A percentile compares a stretch with the other conserved stretches of the same genome.
These are phyloP conservation scores for Pistacia vera DNA, from an alignment of 345 rosid genomes.

Conservation along the genomic window DNA sequence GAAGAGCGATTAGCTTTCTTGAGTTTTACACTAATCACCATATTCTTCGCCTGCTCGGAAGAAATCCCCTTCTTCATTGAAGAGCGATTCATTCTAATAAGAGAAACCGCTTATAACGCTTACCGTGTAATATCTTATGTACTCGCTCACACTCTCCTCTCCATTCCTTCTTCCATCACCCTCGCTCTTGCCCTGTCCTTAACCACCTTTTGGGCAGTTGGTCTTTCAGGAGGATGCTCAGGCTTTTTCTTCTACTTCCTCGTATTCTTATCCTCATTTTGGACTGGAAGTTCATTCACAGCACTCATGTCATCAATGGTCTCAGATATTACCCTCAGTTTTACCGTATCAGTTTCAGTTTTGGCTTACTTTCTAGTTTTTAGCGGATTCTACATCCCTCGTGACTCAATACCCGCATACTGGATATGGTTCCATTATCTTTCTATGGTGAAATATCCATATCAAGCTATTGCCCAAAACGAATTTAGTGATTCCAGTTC, in stretches of 20 bases:
- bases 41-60: slow-evolving; percentile 48
- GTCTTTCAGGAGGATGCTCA: slow-evolving; percentile 45
- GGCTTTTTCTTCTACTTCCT: slow-evolving; percentile 52
- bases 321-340: slow-evolving; percentile 41
- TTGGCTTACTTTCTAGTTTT: slow-evolving; percentile 37
- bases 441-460: slow-evolving; percentile 42
- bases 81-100: slow-evolving; percentile 52
- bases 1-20: slow-evolving; percentile 49
- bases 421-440: slow-evolving; percentile 41
- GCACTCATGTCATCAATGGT: slow-evolving; percentile 49
- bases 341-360: slow-evolving; percentile 26
- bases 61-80: slow-evolving; percentile 46
- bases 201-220: slow-evolving; percentile 55
- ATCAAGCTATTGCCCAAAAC: slow-evolving; percentile 17
- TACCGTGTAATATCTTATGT: slow-evolving; percentile 53
- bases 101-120: slow-evolving; percentile 59
- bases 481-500: slow-evolving; percentile 28
- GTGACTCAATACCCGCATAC: slow-evolving; percentile 30
- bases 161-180: slow-evolving; percentile 42
- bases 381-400: slow-evolving; percentile 38
- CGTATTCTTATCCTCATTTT: slow-evolving; percentile 43
- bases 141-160: slow-evolving; percentile 48
- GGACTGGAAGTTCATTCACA: slow-evolving; percentile 40
- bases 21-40: slow-evolving; percentile 45
- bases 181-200: slow-evolving; percentile 47